Base-by-base conservation (phyloP, 257 asterid genomes). In the Nicotiana noctiflora region DNA sequence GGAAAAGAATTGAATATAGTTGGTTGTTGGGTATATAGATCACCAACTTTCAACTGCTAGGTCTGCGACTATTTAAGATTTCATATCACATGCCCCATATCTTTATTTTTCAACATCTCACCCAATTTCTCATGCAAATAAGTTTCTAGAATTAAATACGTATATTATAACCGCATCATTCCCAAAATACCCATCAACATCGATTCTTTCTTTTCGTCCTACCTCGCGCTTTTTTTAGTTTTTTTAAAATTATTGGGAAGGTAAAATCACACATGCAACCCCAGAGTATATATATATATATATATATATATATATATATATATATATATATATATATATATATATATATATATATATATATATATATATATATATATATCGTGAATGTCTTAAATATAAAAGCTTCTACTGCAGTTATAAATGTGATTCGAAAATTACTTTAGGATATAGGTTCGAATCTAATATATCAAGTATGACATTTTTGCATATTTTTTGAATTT, bases 21-120 rank as follows among this genome's bases (percentile, higher is more conserved):
- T 93, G 96, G 94, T 82, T n/a, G 84, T 82, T 82, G 81, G 80
- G 77, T 72, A 53, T 40, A 53, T 90, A 85, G 91, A 86, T 88
- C 83, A 89, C 97, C 97, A 90, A 92, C 94, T 84, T 90, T 83
- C 95, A 88, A 87, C 95, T 85, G 86, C 93, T 85, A 84, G 87
- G 85, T 80, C 82, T 86, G 89, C 49, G 49, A 40, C 88, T 77
- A 82, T 76, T 88, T 59, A 87, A 84, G 82, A 57, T 81, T 65
- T 83, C 59, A 63, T 32, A 29, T 11, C 9, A 62, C 44, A 37
- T 75, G 63, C 52, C 64, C 79, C 74, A 5, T 66, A 27, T 77
- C 79, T 82, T 74, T 2, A 82, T 67, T 81, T 86, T 83, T 74
- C 84, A 79, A 80, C 80, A 25, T 29, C 81, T 64, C 83, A 91